Conservation (phyloP, 176 grass and related monocot genomes). For the Pontederia paniculata region DNA sequence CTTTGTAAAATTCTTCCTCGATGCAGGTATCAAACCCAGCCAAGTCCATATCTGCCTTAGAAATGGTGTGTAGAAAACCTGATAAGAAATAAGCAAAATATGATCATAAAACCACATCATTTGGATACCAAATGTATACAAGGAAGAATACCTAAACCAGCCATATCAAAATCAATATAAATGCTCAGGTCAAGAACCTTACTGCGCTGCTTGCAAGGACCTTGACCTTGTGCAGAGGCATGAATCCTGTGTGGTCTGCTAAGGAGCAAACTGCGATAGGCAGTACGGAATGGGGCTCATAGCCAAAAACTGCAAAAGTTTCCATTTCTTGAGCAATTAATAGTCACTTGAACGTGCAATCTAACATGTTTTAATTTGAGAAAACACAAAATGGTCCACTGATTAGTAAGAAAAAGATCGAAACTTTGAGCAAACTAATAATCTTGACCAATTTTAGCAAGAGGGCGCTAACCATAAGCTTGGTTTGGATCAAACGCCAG, state of each 20-base stretch:
- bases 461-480: conserved; percentile 63
- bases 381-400: background rate
- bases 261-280: conserved; percentile 61
- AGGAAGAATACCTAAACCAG: background rate
- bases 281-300: conserved; percentile 80
- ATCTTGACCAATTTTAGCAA: background rate
- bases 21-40: conserved; percentile 66
- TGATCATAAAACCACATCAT: background rate
- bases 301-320: conserved; percentile 63
- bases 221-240: conserved; percentile 60
- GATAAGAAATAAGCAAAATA: background rate
- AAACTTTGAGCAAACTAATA: background rate
- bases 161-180: background rate
- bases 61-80: conserved; percentile 99
- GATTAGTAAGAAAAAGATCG: background rate
- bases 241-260: conserved; percentile 43
- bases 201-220: conserved; percentile 85
- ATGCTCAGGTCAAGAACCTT: conserved; percentile 11
- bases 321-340: background rate
- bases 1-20: conserved; percentile 62
- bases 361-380: background rate
- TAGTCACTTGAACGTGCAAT: background rate
- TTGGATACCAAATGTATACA: background rate
- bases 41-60: conserved; percentile 92
- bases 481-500: conserved; percentile 54